Evolutionary conservation across 257 asterid genomes (phyloP).

Genomic region (Scutellaria baicalensis): DNA sequence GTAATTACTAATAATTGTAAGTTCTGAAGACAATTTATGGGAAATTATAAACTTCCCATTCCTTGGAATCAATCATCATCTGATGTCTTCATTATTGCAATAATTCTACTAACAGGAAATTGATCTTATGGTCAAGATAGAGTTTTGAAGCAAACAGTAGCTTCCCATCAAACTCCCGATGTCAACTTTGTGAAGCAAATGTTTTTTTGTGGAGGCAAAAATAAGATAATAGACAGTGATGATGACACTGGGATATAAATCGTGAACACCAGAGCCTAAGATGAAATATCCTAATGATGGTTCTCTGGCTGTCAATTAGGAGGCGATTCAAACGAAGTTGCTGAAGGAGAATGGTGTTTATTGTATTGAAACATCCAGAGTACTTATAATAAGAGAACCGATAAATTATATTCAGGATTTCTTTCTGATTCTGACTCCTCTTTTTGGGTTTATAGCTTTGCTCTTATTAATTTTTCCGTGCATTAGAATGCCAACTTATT

Average conservation of each 20-base stretch:
- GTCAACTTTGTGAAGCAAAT: not conserved
- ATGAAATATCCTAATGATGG: not conserved
- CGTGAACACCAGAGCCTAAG: not conserved
- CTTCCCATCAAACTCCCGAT: conserved; percentile 5
- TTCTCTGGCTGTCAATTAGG: conserved; percentile 3
- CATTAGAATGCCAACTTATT: not conserved
- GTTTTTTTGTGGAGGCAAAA: not conserved
- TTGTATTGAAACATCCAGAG: not conserved
- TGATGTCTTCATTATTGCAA: not conserved
- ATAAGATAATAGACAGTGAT: conserved; percentile 1
- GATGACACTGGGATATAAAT: not conserved
- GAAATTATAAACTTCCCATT: not conserved
- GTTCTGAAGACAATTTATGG: not conserved
- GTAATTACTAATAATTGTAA: not conserved
- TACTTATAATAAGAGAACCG: conserved; percentile 10
- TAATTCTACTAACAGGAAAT: conserved; percentile 16
- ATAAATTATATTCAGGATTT: conserved; percentile 1
- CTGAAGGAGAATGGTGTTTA: not conserved
- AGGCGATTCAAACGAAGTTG: conserved; percentile 9
- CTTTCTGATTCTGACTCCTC: not conserved
- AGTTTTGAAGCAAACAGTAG: conserved; percentile 6
- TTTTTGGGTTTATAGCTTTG: conserved; percentile 4
- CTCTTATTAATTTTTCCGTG: conserved; percentile 7
- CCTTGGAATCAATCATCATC: not conserved
- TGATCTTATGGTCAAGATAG: not conserved